Evolutionary conservation across 495 filamentous ascomycete species (phyloP), one percentile per base, ranked within the genome.

Genomic region (Penicillium desertorum): DNA sequence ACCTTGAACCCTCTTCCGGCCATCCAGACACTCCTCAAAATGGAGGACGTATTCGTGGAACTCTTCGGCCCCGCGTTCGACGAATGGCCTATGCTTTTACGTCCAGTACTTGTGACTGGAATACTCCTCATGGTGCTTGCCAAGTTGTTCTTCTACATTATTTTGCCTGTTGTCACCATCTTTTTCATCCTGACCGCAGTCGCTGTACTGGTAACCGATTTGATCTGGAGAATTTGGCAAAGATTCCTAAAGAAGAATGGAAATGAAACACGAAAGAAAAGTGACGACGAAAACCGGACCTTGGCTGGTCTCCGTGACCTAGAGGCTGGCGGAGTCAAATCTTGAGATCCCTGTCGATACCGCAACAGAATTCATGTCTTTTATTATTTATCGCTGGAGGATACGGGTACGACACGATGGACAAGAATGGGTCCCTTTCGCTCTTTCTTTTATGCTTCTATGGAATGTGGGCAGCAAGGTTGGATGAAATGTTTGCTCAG

Each of bases 61-160:
- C 2, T 39, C 5, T 39, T 39, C 36, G 16, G 36, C 6, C 1
- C 5, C 14, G 16, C 0, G 0, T 39, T 39, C 16, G 3, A 8
- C 2, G 36, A 39, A 39, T n/a, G 2, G 16, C 36, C 6, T 8
- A n/a, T n/a, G 0, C 36, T n/a, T n/a, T 16, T 39, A 3, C 5
- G 36, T 8, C 36, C 36, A n/a, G 1, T 17, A 0, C 0, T n/a
- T 6, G 16, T 1, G n/a, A 39, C 36, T 8, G 5, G 0, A 5
- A 0, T 0, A 1, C 2, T 39, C 5, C 5, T 39, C 16, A 39
- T 7, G 3, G 6, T 0, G 5, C 6, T 6, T n/a, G 2, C 6
- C 16, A 39, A n/a, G 36, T 3, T 39, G 1, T 0, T 17, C 14
- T 39, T n/a, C 14, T 39, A n/a, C 36, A 3, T 39, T 39, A 0